Percentiles rank a stretch among this genome's conserved stretches.
Evolutionary conservation across 2,329 filamentous ascomycete genomes (phyloP).

Genomic region (Trichoderma pleuroti): DNA sequence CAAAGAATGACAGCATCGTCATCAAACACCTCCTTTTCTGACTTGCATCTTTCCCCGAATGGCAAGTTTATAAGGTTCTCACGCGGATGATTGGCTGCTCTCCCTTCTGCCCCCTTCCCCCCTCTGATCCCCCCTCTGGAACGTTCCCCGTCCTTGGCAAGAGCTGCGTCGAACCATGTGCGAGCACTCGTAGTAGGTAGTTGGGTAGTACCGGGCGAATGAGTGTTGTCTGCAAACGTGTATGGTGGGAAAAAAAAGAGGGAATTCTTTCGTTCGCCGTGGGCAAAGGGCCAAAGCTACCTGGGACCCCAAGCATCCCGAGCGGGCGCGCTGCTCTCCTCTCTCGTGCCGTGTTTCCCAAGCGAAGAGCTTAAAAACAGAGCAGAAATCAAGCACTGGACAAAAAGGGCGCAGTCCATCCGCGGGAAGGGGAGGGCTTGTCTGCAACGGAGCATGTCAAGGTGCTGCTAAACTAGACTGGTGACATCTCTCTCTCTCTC

Average conservation of each 20-base stretch:
- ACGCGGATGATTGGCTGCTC: slow-evolving; percentile 1
- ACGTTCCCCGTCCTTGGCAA: neutral
- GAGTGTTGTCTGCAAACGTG: neutral
- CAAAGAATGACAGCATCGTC: slow-evolving; percentile 17
- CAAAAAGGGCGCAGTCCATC: slow-evolving; percentile 6
- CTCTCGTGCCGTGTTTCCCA: slow-evolving; percentile 4
- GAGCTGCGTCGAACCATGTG: neutral
- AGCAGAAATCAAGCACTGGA: neutral
- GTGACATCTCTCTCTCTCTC: slow-evolving; percentile 4
- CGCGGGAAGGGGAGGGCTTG: neutral
- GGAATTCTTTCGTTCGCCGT: neutral
- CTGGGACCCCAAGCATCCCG: neutral
- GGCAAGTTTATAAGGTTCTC: slow-evolving; percentile 18
- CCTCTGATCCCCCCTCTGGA: neutral
- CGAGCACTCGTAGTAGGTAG: neutral
- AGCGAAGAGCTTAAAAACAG: slow-evolving; percentile 2
- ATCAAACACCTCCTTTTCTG: slow-evolving; percentile 14
- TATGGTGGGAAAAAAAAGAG: neutral
- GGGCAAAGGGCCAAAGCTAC: neutral
- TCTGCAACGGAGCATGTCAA: neutral
- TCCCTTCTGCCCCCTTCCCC: neutral
- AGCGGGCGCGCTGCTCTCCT: neutral
- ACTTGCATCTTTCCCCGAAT: slow-evolving; percentile 14
- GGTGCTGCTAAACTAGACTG: slow-evolving; percentile 6
- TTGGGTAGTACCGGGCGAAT: too few relatives aligned